Percentiles rank a stretch among this genome's conserved stretches.
Conservation (phyloP, 2,329 filamentous ascomycete species). For the Xylaria arbuscula region DNA sequence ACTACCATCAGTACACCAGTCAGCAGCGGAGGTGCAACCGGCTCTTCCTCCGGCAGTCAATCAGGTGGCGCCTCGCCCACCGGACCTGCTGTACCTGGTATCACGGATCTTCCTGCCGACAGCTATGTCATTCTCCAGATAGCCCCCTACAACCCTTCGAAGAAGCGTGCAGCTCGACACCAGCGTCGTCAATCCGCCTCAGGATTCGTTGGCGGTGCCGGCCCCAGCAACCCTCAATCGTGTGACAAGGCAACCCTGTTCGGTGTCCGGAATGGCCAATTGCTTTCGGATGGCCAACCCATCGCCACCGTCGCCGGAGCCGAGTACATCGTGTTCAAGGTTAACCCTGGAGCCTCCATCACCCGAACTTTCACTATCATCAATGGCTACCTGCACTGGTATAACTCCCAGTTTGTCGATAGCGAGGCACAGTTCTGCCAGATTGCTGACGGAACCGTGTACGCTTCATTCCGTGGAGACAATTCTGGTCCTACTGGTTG, state of each 20-base stretch:
- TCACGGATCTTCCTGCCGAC: constrained; percentile 34
- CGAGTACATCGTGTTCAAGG: constrained; percentile 35
- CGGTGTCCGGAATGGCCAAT: constrained; percentile 39
- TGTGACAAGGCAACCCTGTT: constrained; percentile 45
- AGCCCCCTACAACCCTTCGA: constrained; percentile 23
- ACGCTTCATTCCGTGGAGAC: constrained; percentile 36
- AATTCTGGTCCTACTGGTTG: constrained; percentile 38
- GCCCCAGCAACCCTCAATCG: constrained; percentile 36
- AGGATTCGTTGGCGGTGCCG: constrained; percentile 44
- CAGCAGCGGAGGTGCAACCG: neutral
- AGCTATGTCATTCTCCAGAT: constrained; percentile 39
- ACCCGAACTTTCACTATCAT: constrained; percentile 39
- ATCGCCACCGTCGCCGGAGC: constrained; percentile 40
- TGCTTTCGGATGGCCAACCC: constrained; percentile 36
- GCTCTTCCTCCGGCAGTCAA: neutral
- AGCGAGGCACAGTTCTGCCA: constrained; percentile 47
- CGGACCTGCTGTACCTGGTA: constrained; percentile 30
- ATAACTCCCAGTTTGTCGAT: constrained; percentile 42
- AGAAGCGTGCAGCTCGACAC: constrained; percentile 24
- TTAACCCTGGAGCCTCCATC: constrained; percentile 25
- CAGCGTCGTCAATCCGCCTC: constrained; percentile 29
- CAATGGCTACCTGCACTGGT: constrained; percentile 45
- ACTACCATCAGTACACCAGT: neutral
- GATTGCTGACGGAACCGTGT: constrained; percentile 40
- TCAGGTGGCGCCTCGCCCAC: constrained; percentile 13